Conservation (phyloP, 176 grass and related monocot genomes). For the Ananas comosus region DNA sequence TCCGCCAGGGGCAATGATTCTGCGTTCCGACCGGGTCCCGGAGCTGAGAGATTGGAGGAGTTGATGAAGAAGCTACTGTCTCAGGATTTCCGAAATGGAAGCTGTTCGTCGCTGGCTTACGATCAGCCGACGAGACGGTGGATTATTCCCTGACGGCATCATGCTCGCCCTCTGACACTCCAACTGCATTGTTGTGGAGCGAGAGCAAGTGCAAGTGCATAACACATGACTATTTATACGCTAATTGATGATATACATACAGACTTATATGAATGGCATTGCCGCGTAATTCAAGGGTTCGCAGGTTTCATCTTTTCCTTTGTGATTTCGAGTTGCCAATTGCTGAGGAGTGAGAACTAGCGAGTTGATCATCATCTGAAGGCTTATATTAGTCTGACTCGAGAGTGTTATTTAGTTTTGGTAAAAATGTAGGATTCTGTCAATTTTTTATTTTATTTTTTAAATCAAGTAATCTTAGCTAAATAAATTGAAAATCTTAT, state of each 20-base stretch:
- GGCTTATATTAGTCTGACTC: too few relatives aligned
- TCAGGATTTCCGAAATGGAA: constrained; percentile 56
- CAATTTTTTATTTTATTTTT: too few relatives aligned
- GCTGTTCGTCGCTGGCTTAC: constrained; percentile 61
- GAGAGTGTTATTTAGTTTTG: too few relatives aligned
- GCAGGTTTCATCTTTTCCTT: neutral
- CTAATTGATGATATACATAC: neutral
- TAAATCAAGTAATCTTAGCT: too few relatives aligned
- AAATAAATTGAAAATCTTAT: too few relatives aligned
- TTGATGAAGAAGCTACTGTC: constrained; percentile 61
- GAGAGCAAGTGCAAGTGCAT: neutral
- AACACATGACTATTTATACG: neutral
- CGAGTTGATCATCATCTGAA: too few relatives aligned
- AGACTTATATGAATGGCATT: neutral
- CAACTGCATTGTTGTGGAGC: neutral
- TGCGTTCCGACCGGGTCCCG: constrained; percentile 48
- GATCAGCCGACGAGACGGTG: constrained; percentile 81
- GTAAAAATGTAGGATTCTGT: too few relatives aligned
- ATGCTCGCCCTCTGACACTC: neutral
- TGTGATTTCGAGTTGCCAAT: too few relatives aligned
- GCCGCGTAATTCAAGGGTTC: neutral
- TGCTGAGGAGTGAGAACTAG: too few relatives aligned
- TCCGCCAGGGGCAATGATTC: constrained; percentile 43
- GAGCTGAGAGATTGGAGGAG: constrained; percentile 55
- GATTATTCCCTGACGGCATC: constrained; percentile 23